Conservation (phyloP, 2,329 filamentous ascomycete species). For the Aspergillus candidus region DNA sequence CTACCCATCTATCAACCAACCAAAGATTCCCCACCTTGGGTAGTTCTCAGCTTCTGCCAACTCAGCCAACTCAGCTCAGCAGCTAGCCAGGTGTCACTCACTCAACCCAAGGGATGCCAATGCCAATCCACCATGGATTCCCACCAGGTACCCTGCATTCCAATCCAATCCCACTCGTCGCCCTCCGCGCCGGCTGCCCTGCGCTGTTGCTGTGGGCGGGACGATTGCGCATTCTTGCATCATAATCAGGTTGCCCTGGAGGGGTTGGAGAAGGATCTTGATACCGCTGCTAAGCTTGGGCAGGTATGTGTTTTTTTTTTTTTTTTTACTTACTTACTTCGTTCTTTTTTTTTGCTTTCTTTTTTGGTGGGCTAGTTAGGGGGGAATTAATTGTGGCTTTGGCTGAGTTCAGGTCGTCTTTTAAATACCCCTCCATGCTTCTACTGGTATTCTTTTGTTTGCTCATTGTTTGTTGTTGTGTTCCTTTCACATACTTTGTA, state of each 20-base stretch:
- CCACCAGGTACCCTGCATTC: slow-evolving; percentile 24
- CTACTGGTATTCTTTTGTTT: slow-evolving; percentile 1
- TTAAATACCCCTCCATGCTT: not conserved
- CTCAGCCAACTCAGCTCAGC: too few relatives aligned
- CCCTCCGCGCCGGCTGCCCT: slow-evolving; percentile 22
- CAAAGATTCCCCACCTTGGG: too few relatives aligned
- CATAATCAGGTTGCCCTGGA: slow-evolving; percentile 74
- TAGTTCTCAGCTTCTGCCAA: too few relatives aligned
- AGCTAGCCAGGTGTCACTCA: too few relatives aligned
- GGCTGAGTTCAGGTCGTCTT: not conserved
- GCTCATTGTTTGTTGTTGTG: not conserved
- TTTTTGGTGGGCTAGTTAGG: not conserved
- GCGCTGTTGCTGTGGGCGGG: slow-evolving; percentile 77
- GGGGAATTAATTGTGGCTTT: too few relatives aligned
- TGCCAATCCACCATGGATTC: slow-evolving; percentile 17
- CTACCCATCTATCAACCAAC: too few relatives aligned
- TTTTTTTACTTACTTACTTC: slow-evolving; percentile 8
- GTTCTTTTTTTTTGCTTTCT: not conserved
- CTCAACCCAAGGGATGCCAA: not conserved
- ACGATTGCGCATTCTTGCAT: slow-evolving; percentile 71
- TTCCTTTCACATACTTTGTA: slow-evolving; percentile 1
- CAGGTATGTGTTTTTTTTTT: slow-evolving; percentile 62
- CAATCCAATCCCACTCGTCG: slow-evolving; percentile 20
- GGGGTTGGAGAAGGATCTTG: slow-evolving; percentile 79
- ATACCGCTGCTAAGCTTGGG: slow-evolving; percentile 77